Percentiles rank a stretch among this genome's conserved stretches.
These are phyloP conservation scores for Amanita pseudoporphyria DNA, from an alignment of 768 basidiomycete genomes.

Conservation along the genomic window DNA sequence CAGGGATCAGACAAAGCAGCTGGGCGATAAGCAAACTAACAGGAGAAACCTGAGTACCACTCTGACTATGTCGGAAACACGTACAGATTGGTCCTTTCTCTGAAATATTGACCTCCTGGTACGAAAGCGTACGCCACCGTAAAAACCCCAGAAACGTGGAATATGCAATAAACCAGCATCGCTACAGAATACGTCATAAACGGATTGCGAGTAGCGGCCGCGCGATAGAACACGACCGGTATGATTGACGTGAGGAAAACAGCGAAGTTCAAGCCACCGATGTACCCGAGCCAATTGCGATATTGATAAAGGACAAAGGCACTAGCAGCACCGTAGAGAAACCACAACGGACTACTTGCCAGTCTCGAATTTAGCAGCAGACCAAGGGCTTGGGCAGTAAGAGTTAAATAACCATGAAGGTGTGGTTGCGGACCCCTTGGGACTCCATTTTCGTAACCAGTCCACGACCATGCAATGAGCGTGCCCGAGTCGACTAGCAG, in stretches of 20 bases:
- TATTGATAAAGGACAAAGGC: slow-evolving; percentile 48
- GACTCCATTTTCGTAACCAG: slow-evolving; percentile 58
- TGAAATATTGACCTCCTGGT: slow-evolving; percentile 62
- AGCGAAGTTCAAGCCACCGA: slow-evolving; percentile 53
- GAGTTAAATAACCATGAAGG: slow-evolving; percentile 58
- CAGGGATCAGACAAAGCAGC: slow-evolving; percentile 36
- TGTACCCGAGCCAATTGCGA: slow-evolving; percentile 62
- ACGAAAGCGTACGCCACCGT: slow-evolving; percentile 91
- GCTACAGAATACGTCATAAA: slow-evolving; percentile 45
- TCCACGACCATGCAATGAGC: slow-evolving; percentile 83
- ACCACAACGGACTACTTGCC: slow-evolving; percentile 41
- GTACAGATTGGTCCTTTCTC: slow-evolving; percentile 71
- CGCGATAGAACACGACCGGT: slow-evolving; percentile 42
- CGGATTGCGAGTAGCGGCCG: slow-evolving; percentile 30
- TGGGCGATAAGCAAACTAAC: slow-evolving; percentile 48
- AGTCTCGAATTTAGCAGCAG: slow-evolving; percentile 29
- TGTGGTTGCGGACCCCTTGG: slow-evolving; percentile 67
- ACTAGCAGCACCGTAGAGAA: slow-evolving; percentile 40
- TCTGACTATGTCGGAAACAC: slow-evolving; percentile 17
- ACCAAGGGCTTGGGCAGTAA: slow-evolving; percentile 53
- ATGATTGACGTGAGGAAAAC: slow-evolving; percentile 57
- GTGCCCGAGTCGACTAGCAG: slow-evolving; percentile 70
- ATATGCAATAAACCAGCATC: slow-evolving; percentile 49
- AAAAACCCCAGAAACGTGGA: slow-evolving; percentile 64
- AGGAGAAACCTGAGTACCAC: background rate